Conservation (phyloP, 2,329 filamentous ascomycete species). For the Podosphaera xanthii region DNA sequence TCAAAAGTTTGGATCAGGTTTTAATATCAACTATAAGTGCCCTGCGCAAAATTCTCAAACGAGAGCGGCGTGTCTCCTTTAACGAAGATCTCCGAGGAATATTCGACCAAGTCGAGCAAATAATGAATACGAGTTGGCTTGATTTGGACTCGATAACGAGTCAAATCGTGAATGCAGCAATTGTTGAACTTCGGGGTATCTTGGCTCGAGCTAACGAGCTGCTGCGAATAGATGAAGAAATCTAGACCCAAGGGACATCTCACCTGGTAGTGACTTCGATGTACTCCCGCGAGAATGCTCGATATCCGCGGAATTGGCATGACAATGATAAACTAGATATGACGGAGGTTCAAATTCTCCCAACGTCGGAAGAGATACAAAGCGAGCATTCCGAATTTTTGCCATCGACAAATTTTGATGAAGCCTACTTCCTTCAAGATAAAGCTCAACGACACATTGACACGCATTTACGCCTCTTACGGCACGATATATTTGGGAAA, state of each 20-base stretch:
- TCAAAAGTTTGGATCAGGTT: constrained; percentile 5
- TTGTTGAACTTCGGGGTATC: constrained; percentile 6
- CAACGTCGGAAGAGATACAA: background rate
- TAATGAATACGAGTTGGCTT: constrained; percentile 2
- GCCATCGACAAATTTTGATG: constrained; percentile 18
- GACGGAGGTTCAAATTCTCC: constrained; percentile 1
- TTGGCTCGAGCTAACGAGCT: constrained; percentile 5
- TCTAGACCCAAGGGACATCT: constrained; percentile 3
- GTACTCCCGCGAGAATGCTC: constrained; percentile 5
- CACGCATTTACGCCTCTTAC: constrained; percentile 13
- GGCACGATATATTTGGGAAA: constrained; percentile 14
- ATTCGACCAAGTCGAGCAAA: constrained; percentile 5
- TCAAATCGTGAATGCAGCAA: constrained; percentile 3
- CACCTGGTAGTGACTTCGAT: constrained; percentile 4
- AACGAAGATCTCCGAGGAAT: constrained; percentile 11
- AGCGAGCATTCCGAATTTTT: constrained; percentile 21
- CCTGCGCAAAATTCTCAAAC: constrained; percentile 10
- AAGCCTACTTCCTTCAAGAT: constrained; percentile 17
- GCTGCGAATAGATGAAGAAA: constrained; percentile 2
- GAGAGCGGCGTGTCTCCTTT: constrained; percentile 8
- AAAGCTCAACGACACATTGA: background rate
- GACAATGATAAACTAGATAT: constrained; percentile 2
- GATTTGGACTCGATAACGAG: constrained; percentile 4
- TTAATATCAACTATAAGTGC: constrained; percentile 6
- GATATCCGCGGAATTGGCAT: constrained; percentile 3